Percentiles rank a stretch among this genome's conserved stretches.
Evolutionary conservation across 2,329 filamentous ascomycete species (phyloP).

Genomic region (Hansfordia pulvinata): DNA sequence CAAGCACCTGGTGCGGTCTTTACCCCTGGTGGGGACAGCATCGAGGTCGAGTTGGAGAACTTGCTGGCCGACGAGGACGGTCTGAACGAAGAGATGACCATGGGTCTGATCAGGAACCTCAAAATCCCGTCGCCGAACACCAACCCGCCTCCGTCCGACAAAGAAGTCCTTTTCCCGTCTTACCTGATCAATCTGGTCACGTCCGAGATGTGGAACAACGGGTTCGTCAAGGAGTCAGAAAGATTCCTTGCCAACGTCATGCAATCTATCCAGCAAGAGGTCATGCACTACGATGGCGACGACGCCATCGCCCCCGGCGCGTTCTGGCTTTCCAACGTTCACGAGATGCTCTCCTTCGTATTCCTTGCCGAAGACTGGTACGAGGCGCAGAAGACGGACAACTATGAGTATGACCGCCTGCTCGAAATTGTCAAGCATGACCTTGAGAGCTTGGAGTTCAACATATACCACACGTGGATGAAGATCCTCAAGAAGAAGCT

Average conservation of each 20-base stretch:
- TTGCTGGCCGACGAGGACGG: constrained; percentile 91
- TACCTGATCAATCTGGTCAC: constrained; percentile 99
- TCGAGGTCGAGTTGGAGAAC: constrained; percentile 89
- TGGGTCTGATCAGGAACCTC: constrained; percentile 89
- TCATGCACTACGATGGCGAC: constrained; percentile 97
- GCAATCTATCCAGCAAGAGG: constrained; percentile 98
- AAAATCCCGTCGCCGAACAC: constrained; percentile 87
- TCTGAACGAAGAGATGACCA: constrained; percentile 90
- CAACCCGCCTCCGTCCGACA: constrained; percentile 84
- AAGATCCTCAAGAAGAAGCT: constrained; percentile 99
- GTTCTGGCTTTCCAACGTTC: constrained; percentile 98
- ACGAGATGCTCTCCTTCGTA: constrained; percentile 99
- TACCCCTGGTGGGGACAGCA: constrained; percentile 70
- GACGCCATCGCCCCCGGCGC: constrained; percentile 94
- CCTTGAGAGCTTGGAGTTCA: constrained; percentile 95
- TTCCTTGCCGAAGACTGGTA: constrained; percentile 99
- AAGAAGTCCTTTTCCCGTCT: constrained; percentile 95
- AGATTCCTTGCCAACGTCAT: constrained; percentile 98
- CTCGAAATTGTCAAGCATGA: constrained; percentile 99
- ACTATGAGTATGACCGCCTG: constrained; percentile 95
- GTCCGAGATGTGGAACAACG: constrained; percentile 99
- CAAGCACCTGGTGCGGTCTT: constrained; percentile 65
- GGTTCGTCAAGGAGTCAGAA: constrained; percentile 98
- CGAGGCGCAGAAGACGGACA: constrained; percentile 97
- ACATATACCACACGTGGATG: constrained; percentile 99